Conservation (phyloP, 1,139 yeast species). For the Sugiyamaella pinicola region DNA sequence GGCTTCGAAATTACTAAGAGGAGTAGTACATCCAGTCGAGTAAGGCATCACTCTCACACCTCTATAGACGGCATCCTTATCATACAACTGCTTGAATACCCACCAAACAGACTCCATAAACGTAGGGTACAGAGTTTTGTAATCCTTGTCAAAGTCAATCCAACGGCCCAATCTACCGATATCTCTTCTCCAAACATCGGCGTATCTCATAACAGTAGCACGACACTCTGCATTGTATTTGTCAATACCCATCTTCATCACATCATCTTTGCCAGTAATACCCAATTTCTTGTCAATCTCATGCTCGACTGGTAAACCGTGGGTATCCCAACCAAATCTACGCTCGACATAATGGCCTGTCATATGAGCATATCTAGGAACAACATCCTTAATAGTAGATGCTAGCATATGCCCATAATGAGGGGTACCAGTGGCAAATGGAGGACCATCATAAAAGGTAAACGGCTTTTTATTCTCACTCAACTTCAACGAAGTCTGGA, state of each 20-base stretch:
- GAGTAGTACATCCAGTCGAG: conserved; percentile 96
- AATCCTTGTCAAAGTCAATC: conserved; percentile 98
- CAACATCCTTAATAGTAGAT: conserved; percentile 94
- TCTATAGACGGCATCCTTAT: conserved; percentile 85
- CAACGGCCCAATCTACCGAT: conserved; percentile 96
- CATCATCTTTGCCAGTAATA: conserved; percentile 91
- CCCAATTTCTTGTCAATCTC: conserved; percentile 97
- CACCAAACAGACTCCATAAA: conserved; percentile 99
- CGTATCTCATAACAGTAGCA: conserved; percentile 95
- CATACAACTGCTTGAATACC: conserved; percentile 88
- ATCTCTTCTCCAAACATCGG: conserved; percentile 90
- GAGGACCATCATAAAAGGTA: conserved; percentile 98
- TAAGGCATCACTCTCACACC: conserved; percentile 98
- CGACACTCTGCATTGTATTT: conserved; percentile 94
- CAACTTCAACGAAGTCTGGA: conserved; percentile 79
- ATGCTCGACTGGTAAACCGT: conserved; percentile 97
- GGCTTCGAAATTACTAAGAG: conserved; percentile 96
- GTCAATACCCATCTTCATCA: conserved; percentile 88
- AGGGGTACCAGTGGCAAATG: conserved; percentile 99
- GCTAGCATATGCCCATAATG: conserved; percentile 98
- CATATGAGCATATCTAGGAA: conserved; percentile 98
- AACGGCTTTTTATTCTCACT: conserved; percentile 86
- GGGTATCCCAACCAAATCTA: conserved; percentile 99
- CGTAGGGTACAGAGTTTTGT: conserved; percentile 91
- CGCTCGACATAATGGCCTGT: conserved; percentile 95